Evolutionary conservation across 129 eudicot genomes (phyloP).

Genomic region (Flaveria robusta): DNA sequence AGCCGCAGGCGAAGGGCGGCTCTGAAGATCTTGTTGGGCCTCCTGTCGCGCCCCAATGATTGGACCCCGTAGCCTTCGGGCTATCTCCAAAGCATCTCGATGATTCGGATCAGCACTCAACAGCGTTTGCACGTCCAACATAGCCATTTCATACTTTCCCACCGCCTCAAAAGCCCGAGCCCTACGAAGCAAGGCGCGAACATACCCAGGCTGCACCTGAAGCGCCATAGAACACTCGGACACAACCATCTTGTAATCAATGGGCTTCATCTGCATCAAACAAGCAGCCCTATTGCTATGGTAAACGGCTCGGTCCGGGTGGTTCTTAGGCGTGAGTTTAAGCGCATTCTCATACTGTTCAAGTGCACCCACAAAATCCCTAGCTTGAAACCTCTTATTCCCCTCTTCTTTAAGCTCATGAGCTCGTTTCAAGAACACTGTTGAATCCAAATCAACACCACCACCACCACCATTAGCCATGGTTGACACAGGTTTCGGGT

Average conservation of each 20-base stretch:
- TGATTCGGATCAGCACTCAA: constrained; percentile 65
- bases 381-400: constrained; percentile 76
- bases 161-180: constrained; percentile 90
- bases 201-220: constrained; percentile 79
- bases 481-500: constrained; percentile 33
- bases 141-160: constrained; percentile 82
- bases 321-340: constrained; percentile 76
- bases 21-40: constrained; percentile 85
- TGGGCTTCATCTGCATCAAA: constrained; percentile 97
- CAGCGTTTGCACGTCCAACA: constrained; percentile 75
- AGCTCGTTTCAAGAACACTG: constrained; percentile 80
- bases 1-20: constrained; percentile 97
- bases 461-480: constrained; percentile 53
- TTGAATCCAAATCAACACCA: constrained; percentile 54
- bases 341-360: constrained; percentile 81
- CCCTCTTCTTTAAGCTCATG: constrained; percentile 93
- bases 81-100: constrained; percentile 80
- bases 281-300: constrained; percentile 95
- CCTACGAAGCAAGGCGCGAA: constrained; percentile 81
- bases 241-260: constrained; percentile 75
- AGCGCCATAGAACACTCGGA: constrained; percentile 84
- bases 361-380: constrained; percentile 84
- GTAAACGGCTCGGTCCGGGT: constrained; percentile 80
- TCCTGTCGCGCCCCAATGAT: constrained; percentile 67
- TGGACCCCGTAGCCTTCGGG: constrained; percentile 56